Evolutionary conservation across 805 yeast genomes (phyloP).

Genomic region (Wickerhamomyces rabaulensis): DNA sequence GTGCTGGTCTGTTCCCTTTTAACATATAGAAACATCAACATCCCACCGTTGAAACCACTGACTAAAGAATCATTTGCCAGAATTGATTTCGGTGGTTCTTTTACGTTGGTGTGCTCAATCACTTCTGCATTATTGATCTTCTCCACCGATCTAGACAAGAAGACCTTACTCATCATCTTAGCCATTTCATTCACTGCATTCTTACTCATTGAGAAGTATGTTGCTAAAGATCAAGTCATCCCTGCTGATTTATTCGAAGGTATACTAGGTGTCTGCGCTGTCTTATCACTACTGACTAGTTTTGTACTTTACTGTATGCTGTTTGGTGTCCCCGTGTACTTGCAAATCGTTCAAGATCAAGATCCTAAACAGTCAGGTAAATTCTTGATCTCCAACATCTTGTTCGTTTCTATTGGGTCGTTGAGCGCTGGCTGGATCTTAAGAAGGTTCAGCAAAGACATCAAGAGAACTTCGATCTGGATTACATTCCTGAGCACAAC

Average conservation of each 20-base stretch:
- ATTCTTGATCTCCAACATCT: slow-evolving; percentile 31
- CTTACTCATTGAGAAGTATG: slow-evolving; percentile 29
- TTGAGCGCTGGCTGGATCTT: slow-evolving; percentile 28
- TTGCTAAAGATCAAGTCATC: slow-evolving; percentile 31
- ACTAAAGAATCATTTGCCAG: slow-evolving; percentile 24
- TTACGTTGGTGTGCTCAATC: slow-evolving; percentile 26
- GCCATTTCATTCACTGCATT: slow-evolving; percentile 16
- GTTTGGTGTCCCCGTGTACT: slow-evolving; percentile 1
- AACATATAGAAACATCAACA: slow-evolving; percentile 10
- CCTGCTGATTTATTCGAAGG: slow-evolving; percentile 33
- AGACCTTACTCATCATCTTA: slow-evolving; percentile 1
- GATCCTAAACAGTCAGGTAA: slow-evolving; percentile 30
- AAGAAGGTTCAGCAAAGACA: slow-evolving; percentile 1
- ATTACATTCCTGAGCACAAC: neutral
- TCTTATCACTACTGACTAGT: slow-evolving; percentile 7
- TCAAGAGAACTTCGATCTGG: slow-evolving; percentile 3
- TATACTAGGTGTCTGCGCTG: slow-evolving; percentile 28
- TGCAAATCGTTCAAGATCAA: slow-evolving; percentile 24
- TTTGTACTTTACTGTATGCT: neutral
- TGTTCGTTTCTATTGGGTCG: slow-evolving; percentile 17
- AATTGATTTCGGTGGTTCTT: slow-evolving; percentile 35
- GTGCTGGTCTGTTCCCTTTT: slow-evolving; percentile 23
- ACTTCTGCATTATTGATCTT: slow-evolving; percentile 27
- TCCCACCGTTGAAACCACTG: slow-evolving; percentile 10
- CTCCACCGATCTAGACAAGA: slow-evolving; percentile 15